A percentile compares a stretch with the other conserved stretches of the same genome.
Conservation (phyloP, 139 green algal species). For the Chlamydomonas asymmetrica region DNA sequence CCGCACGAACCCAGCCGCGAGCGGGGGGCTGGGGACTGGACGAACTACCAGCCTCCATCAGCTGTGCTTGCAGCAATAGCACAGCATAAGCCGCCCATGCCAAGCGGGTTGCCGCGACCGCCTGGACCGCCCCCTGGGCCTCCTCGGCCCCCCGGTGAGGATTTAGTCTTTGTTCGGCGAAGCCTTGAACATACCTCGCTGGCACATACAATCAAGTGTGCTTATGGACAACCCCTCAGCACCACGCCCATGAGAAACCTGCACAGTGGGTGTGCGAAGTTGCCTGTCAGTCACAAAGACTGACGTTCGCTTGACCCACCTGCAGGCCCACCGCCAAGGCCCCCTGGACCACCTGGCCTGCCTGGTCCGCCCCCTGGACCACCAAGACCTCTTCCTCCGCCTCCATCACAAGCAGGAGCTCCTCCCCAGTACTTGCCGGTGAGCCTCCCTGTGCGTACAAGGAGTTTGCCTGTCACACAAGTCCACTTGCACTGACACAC, state of each 20-base stretch:
- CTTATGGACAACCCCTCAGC: no score
- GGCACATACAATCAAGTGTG: no score
- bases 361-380: slow-evolving; percentile 5
- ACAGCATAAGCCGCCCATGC: neutral
- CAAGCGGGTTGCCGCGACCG: slow-evolving; percentile 2
- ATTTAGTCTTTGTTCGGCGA: no score
- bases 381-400: neutral
- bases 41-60: slow-evolving; percentile 43
- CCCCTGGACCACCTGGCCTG: slow-evolving; percentile 15
- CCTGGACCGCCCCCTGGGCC: slow-evolving; percentile 9
- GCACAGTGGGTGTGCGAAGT: no score
- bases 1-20: slow-evolving; percentile 1
- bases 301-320: neutral
- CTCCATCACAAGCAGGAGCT: neutral
- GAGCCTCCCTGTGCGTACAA: no score
- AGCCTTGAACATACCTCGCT: no score
- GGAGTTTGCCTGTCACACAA: no score
- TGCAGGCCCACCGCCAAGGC: slow-evolving; percentile 14
- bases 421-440: no score
- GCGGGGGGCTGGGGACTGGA: slow-evolving; percentile 40
- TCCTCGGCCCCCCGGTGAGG: neutral
- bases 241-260: no score
- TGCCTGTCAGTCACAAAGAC: neutral
- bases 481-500: no score
- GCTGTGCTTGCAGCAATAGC: slow-evolving; percentile 38